phyloP scores from a whole-genome alignment of 805 yeast genomes.

The Lipomyces chichibuensis region DNA sequence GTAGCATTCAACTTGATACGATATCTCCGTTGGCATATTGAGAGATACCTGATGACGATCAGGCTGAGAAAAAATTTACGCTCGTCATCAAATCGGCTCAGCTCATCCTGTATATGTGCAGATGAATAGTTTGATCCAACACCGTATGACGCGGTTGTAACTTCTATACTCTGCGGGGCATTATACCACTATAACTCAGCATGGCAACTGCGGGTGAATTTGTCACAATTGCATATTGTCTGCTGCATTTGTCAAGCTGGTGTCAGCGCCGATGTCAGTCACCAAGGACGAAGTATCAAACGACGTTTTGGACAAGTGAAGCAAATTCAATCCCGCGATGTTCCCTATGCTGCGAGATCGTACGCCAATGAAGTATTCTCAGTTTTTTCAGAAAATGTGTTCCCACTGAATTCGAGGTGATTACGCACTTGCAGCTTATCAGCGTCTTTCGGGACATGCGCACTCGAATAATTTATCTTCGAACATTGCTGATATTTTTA shows the following conservation, averaged over 20 bases:
- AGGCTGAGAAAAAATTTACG: no score
- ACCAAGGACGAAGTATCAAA: not conserved
- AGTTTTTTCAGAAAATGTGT: constrained; percentile 9
- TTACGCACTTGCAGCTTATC: constrained; percentile 16
- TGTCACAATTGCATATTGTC: not conserved
- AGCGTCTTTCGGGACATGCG: constrained; percentile 9
- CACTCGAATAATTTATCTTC: not conserved
- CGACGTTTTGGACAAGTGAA: not conserved
- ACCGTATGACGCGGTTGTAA: no score
- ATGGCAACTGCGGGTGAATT: not conserved
- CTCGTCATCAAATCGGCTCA: no score
- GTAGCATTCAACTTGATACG: no score
- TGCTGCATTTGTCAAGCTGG: not conserved
- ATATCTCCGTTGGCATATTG: no score
- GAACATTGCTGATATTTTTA: no score
- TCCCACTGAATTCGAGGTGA: constrained; percentile 16
- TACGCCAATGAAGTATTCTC: constrained; percentile 10
- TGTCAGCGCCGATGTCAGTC: not conserved
- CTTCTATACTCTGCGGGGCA: not conserved
- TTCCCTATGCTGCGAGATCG: constrained; percentile 17
- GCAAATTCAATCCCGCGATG: not conserved
- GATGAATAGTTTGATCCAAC: no score
- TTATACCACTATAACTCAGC: not conserved
- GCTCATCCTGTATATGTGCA: no score
- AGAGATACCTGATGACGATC: no score